These are phyloP conservation scores for Penicillium cinerascens DNA, from an alignment of 495 filamentous ascomycete species.

Conservation along the genomic window DNA sequence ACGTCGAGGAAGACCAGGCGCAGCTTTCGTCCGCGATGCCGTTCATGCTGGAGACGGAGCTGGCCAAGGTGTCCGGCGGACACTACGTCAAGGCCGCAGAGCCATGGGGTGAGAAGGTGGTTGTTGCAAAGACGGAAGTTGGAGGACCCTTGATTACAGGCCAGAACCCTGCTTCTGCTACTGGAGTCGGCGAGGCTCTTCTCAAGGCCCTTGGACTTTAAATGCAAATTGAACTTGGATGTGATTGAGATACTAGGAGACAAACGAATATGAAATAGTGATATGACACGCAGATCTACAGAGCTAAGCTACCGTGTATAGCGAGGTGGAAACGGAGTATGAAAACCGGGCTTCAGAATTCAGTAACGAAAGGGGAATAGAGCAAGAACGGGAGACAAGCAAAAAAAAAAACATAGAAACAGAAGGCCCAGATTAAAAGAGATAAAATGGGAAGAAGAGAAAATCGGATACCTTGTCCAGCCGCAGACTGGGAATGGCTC, in stretches of 20 bases:
- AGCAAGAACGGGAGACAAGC: constrained; percentile 19
- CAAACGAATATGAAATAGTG: background rate
- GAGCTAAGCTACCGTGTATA: background rate
- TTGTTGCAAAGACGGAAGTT: constrained; percentile 42
- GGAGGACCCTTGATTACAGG: constrained; percentile 63
- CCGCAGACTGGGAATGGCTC: constrained; percentile 1
- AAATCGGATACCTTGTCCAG: constrained; percentile 17
- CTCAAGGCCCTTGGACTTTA: constrained; percentile 35
- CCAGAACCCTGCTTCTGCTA: constrained; percentile 68
- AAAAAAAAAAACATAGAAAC: constrained; percentile 2
- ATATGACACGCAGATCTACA: background rate
- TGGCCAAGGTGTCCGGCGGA: constrained; percentile 48
- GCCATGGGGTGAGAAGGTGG: constrained; percentile 58
- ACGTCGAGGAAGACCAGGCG: constrained; percentile 59
- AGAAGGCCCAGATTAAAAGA: constrained; percentile 3
- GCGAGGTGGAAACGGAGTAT: background rate
- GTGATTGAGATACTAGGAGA: background rate
- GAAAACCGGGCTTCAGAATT: constrained; percentile 3
- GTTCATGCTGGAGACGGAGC: constrained; percentile 59
- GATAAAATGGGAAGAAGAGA: constrained; percentile 2
- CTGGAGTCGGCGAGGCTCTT: constrained; percentile 52
- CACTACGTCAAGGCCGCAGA: constrained; percentile 57
- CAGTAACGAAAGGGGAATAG: constrained; percentile 35
- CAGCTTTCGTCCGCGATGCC: constrained; percentile 52
- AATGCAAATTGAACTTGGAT: background rate